Evolutionary conservation across 202 grass and related monocot species (phyloP), one percentile per base, ranked within the genome.

Genomic region (Saccharum hybrid): DNA sequence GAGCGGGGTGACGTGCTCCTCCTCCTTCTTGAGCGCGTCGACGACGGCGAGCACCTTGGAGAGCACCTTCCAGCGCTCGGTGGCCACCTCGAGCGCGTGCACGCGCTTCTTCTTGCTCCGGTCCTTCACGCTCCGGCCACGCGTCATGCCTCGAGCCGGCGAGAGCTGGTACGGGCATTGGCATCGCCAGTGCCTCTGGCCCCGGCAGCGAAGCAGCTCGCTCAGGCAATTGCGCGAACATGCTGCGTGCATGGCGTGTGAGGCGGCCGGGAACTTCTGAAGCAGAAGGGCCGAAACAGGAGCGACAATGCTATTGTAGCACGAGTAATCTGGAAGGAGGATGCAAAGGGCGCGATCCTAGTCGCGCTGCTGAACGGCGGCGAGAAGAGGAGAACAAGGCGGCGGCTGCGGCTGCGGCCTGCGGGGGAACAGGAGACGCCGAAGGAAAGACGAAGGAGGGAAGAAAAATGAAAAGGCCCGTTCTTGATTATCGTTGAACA

Each of bases 71-170:
- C 89, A 94, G 37, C 85, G 85, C 84, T 97, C 90, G 7, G 66
- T 93, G 66, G 85, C 92, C 52, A 87, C 86, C 87, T 94, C 95
- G 14, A 93, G 85, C 71, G 85, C 82, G 79, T 93, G 89, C 63
- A 91, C 89, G 30, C 88, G 84, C 87, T 97, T 97, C 78, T 88
- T 94, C 84, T 94, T 93, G 87, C 90, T 93, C 65, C 90, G 81
- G 2, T 94, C 88, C 75, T 77, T 88, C 19, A 97, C 90, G 74
- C 88, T 91, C 13, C 88, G 81, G 61, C 89, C 86, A 3, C 88
- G 91, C 7, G 92, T 94, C 92, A 97, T 97, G 30, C n/a, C 54
- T 2, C 92, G 84, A 15, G 46, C 72, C 11, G 68, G 72, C 5
- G 36, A 30, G 41, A 88, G 59, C 71, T 88, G 66, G 59, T 37